Evolutionary conservation across 768 basidiomycete species (phyloP), one percentile per base, ranked within the genome.

Genomic region (Suillus fuscotomentosus): DNA sequence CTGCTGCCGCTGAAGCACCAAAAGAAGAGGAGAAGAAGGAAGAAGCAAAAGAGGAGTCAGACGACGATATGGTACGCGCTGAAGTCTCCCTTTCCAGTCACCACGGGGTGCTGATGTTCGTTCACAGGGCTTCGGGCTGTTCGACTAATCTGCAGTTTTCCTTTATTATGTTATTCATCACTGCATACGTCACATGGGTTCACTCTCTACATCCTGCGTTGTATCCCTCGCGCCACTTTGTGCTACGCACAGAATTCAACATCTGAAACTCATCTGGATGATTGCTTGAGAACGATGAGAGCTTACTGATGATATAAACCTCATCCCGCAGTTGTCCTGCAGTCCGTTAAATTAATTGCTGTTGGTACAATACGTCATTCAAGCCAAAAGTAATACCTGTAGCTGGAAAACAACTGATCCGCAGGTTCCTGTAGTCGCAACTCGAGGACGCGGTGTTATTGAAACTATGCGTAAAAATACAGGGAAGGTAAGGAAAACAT

Each of bases 71-170:
- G 91, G 91, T 92, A 69, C 65, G 88, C 79, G 39, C 55, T 13
- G 27, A 13, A 60, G 41, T 64, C 14, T 14, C 48, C 31, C 9
- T 8, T 11, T 17, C 27, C 24, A 54, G 31, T 60, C 38, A 22
- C 63, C 60, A 13, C 64, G 36, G 41, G 53, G 42, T 27, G 47
- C 55, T 38, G 31, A 42, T n/a, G 1, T 50, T 27, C 54, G 15
- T 14, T 64, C 22, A 38, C 68, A 94, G 95, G 95, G 95, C 84
- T 95, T 97, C 86, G 94, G 95, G 82, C 86, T 97, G 68, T 97
- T 97, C 89, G 94, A 96, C 82, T 95, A 84, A 84, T 79, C 70
- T 71, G 66, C 70, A 69, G 62, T 72, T 43, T 39, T 45, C 43
- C 42, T 43, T 59, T 63, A 61, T 45, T 73, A 76, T 70, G 62